Evolutionary conservation across 768 basidiomycete genomes (phyloP), one percentile per base, ranked within the genome.

Genomic region (Coprinopsis marcescibilis): DNA sequence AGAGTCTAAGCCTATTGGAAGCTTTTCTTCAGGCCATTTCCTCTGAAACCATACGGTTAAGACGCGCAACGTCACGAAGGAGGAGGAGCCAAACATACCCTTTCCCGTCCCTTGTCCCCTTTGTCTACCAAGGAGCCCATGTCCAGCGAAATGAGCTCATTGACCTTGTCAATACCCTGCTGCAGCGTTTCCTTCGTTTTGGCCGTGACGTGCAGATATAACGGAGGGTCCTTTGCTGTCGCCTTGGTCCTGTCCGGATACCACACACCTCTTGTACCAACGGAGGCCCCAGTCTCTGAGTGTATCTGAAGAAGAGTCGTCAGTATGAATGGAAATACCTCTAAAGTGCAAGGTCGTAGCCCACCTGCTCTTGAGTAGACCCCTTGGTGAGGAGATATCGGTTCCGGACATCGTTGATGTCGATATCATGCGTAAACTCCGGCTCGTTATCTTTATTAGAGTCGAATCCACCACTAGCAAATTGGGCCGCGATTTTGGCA

Each of bases 21-120:
- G 67, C 65, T 96, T 97, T 65, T 94, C 93, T 63, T 98, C 95
- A 1, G 94, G 93, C 95, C 95, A 98, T 80, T 95, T 96, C 45
- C 90, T 76, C 88, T 92, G 46, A 29, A 43, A 42, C n/a, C n/a
- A n/a, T n/a, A n/a, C n/a, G n/a, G n/a, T n/a, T n/a, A n/a, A n/a
- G n/a, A n/a, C n/a, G n/a, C n/a, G n/a, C n/a, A n/a, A n/a, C n/a
- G n/a, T n/a, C 40, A 33, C 17, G 11, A 26, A 14, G 45, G 6
- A 43, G 29, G 8, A 32, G 29, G 29, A 32, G 8, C 20, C 8
- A 45, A 13, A 49, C 64, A 27, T 55, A 88, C 85, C 66, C 80
- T 75, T 66, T 86, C 86, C 53, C 83, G 73, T 30, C 74, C 57
- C 45, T 77, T 70, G 48, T 84, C 81, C 53, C 77, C 81, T 66